Conservation (phyloP, 306 rosid genomes). For the Rosa rugosa region DNA sequence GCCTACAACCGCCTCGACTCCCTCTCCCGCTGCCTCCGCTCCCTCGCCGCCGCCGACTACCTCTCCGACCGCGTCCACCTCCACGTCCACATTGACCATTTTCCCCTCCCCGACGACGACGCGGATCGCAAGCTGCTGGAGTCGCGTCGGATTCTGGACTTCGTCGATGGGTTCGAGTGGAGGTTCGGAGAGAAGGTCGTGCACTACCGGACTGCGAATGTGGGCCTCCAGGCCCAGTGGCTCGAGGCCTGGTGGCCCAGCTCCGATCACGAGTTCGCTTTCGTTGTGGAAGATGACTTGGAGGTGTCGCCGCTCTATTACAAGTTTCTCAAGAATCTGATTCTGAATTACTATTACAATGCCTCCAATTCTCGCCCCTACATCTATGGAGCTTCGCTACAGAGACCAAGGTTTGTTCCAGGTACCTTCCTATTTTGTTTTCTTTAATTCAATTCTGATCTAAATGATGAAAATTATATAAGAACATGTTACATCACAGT, state of each 20-base stretch:
- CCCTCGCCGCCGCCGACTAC: slow-evolving; percentile 80
- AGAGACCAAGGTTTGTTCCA: slow-evolving; percentile 98
- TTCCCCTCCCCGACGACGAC: slow-evolving; percentile 5
- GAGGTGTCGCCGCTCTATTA: slow-evolving; percentile 86
- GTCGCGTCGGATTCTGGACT: slow-evolving; percentile 62
- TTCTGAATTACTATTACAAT: slow-evolving; percentile 71
- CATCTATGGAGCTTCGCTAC: slow-evolving; percentile 78
- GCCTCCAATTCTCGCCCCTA: slow-evolving; percentile 74
- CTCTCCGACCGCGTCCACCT: slow-evolving; percentile 74
- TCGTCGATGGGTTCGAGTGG: slow-evolving; percentile 70
- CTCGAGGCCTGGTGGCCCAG: slow-evolving; percentile 98
- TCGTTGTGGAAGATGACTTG: slow-evolving; percentile 88
- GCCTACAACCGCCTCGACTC: slow-evolving; percentile 76
- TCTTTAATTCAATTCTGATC: not conserved
- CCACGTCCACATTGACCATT: slow-evolving; percentile 75
- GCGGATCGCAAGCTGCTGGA: slow-evolving; percentile 44
- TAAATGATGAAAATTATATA: not conserved
- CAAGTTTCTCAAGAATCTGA: slow-evolving; percentile 62
- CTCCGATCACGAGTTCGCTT: slow-evolving; percentile 73
- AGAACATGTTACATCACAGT: not conserved
- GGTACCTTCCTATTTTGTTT: slow-evolving; percentile 46
- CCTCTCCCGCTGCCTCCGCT: slow-evolving; percentile 77
- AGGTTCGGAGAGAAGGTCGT: slow-evolving; percentile 71
- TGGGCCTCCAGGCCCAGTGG: slow-evolving; percentile 96
- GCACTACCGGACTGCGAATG: slow-evolving; percentile 75